Conservation (phyloP, 1,139 yeast genomes). For the Geotrichum carabidarum region DNA sequence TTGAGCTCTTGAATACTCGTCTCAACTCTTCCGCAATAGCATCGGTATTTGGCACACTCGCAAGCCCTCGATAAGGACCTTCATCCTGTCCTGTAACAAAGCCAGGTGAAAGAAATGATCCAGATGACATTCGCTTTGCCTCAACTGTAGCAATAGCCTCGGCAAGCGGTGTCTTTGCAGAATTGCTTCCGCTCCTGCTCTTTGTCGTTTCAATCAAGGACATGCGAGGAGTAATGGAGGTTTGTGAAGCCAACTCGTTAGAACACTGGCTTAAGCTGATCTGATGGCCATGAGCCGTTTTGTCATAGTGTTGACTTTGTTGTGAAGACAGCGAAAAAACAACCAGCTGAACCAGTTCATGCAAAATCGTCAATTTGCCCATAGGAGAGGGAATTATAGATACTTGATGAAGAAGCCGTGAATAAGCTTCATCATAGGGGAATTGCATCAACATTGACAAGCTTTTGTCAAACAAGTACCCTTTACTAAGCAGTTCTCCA, state of each 20-base stretch:
- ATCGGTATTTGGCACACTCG: constrained; percentile 31
- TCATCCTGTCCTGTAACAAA: constrained; percentile 1
- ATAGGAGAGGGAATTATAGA: constrained; percentile 33
- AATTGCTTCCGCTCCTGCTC: constrained; percentile 19
- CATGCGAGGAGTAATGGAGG: neutral
- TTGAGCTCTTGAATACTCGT: constrained; percentile 25
- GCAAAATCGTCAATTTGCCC: constrained; percentile 29
- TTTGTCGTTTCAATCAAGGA: constrained; percentile 7
- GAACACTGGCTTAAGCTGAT: too few relatives aligned
- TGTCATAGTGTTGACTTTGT: neutral
- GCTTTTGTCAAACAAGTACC: neutral
- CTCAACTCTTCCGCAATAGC: constrained; percentile 35
- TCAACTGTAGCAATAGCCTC: constrained; percentile 31
- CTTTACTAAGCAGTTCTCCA: constrained; percentile 1
- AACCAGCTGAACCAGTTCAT: constrained; percentile 32
- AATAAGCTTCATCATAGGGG: constrained; percentile 31
- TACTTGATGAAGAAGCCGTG: constrained; percentile 26
- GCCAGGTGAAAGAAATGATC: constrained; percentile 13
- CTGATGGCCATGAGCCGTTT: neutral
- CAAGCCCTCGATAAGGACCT: neutral
- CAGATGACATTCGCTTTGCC: constrained; percentile 29
- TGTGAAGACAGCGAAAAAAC: constrained; percentile 27
- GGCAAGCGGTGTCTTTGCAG: constrained; percentile 26
- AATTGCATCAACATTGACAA: constrained; percentile 18
- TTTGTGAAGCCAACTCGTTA: constrained; percentile 1